phyloP scores from a whole-genome alignment of 2,329 filamentous ascomycete genomes.

The Annulohypoxylon truncatum region DNA sequence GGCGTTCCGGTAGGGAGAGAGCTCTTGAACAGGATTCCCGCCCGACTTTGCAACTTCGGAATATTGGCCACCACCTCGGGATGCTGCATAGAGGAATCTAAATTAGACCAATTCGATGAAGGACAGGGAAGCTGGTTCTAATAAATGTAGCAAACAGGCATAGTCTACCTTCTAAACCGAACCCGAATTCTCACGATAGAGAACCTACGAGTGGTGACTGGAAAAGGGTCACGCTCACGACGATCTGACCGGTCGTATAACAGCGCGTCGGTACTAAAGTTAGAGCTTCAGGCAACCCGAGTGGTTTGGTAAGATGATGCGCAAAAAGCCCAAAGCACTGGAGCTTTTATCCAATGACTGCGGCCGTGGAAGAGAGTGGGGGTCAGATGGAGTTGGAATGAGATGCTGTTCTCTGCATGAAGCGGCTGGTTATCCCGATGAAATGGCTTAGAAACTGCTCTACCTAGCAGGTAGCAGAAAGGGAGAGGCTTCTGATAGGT shows the following conservation, averaged over 20 bases:
- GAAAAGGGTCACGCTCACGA: slow-evolving; percentile 36
- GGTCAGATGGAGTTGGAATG: slow-evolving; percentile 39
- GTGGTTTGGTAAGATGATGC: slow-evolving; percentile 36
- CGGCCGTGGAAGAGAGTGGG: slow-evolving; percentile 24
- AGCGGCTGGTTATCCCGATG: slow-evolving; percentile 36
- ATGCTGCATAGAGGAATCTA: slow-evolving; percentile 27
- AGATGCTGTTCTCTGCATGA: slow-evolving; percentile 35
- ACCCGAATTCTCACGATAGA: slow-evolving; percentile 23
- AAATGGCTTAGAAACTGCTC: slow-evolving; percentile 19
- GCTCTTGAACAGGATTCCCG: slow-evolving; percentile 25
- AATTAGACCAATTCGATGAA: slow-evolving; percentile 22
- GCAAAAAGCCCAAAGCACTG: slow-evolving; percentile 22
- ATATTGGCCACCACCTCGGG: slow-evolving; percentile 27
- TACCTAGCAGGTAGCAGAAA: slow-evolving; percentile 18
- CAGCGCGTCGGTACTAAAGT: slow-evolving; percentile 28
- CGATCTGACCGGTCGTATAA: slow-evolving; percentile 33
- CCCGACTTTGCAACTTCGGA: slow-evolving; percentile 25
- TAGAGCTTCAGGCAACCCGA: slow-evolving; percentile 26
- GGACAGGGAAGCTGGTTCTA: slow-evolving; percentile 10
- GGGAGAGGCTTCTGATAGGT: slow-evolving; percentile 30
- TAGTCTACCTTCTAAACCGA: slow-evolving; percentile 28
- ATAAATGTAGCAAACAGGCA: slow-evolving; percentile 24
- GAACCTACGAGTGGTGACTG: slow-evolving; percentile 31
- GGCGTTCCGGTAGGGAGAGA: slow-evolving; percentile 24
- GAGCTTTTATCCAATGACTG: slow-evolving; percentile 26